phyloP scores from a whole-genome alignment of 345 rosid genomes.

The Dimocarpus longan region DNA sequence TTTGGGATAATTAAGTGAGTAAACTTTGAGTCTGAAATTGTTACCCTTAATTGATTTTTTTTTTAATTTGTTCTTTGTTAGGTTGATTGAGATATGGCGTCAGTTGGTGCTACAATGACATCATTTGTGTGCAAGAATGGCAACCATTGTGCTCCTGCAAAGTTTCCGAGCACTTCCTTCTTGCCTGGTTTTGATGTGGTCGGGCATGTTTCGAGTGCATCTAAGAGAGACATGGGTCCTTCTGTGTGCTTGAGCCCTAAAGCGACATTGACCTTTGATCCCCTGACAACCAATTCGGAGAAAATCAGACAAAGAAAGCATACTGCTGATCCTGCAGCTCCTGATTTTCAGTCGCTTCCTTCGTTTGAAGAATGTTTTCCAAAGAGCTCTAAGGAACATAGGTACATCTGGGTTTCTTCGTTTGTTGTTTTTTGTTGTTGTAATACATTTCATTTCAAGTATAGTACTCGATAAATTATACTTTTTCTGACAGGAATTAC shows the following conservation, averaged over 20 bases:
- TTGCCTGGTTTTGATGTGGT: constrained; percentile 59
- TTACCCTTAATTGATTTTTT: constrained; percentile 6
- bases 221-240: constrained; percentile 46
- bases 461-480: background rate
- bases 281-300: constrained; percentile 56
- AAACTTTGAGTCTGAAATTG: background rate
- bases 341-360: constrained; percentile 86
- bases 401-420: constrained; percentile 32
- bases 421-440: background rate
- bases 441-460: background rate
- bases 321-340: constrained; percentile 83
- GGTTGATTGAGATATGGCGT: constrained; percentile 56
- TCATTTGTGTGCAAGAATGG: constrained; percentile 59
- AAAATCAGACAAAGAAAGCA: constrained; percentile 62
- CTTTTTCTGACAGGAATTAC: constrained; percentile 5
- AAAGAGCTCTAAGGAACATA: constrained; percentile 78
- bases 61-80: background rate
- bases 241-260: constrained; percentile 33
- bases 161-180: constrained; percentile 57
- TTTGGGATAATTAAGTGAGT: background rate
- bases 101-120: constrained; percentile 56
- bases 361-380: constrained; percentile 94
- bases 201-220: constrained; percentile 41
- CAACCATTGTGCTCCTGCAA: constrained; percentile 42
- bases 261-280: constrained; percentile 85